phyloP scores from a whole-genome alignment of 306 rosid species.

The Clitoria ternatea region DNA sequence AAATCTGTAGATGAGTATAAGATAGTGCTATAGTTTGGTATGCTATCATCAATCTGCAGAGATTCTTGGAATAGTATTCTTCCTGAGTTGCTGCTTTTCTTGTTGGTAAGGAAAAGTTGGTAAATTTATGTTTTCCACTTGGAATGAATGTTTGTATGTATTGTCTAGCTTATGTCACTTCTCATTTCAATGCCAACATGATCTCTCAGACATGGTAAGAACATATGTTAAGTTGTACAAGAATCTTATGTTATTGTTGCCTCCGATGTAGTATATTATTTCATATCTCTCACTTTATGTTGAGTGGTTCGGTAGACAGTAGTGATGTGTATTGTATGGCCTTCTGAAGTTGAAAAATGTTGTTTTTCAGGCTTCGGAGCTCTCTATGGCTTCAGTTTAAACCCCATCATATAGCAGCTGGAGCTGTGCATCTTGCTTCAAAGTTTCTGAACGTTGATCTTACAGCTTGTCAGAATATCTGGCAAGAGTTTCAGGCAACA shows the following conservation, averaged over 20 bases:
- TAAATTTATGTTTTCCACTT: conserved; percentile 45
- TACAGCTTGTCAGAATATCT: conserved; percentile 49
- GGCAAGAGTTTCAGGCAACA: conserved; percentile 76
- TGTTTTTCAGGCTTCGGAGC: conserved; percentile 71
- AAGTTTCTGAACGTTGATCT: conserved; percentile 71
- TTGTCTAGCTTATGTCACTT: conserved; percentile 27
- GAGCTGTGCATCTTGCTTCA: conserved; percentile 81
- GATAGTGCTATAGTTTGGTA: conserved; percentile 63
- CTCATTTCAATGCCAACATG: conserved; percentile 33
- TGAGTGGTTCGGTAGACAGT: not conserved
- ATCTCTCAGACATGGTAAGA: conserved; percentile 41
- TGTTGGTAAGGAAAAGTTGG: conserved; percentile 74
- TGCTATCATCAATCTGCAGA: conserved; percentile 74
- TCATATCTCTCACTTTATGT: conserved; percentile 24
- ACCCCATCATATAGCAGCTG: conserved; percentile 85
- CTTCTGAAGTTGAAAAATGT: conserved; percentile 7
- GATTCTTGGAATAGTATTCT: conserved; percentile 81
- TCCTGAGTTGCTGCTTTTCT: conserved; percentile 90
- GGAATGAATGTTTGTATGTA: conserved; percentile 30
- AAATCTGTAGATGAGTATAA: conserved; percentile 52
- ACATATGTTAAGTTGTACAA: conserved; percentile 37
- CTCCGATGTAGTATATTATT: conserved; percentile 49
- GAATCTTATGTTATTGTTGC: conserved; percentile 40
- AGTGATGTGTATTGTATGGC: not conserved
- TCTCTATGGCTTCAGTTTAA: conserved; percentile 92